phyloP scores from a whole-genome alignment of 148 eudicot genomes.

The Fagopyrum homotropicum region DNA sequence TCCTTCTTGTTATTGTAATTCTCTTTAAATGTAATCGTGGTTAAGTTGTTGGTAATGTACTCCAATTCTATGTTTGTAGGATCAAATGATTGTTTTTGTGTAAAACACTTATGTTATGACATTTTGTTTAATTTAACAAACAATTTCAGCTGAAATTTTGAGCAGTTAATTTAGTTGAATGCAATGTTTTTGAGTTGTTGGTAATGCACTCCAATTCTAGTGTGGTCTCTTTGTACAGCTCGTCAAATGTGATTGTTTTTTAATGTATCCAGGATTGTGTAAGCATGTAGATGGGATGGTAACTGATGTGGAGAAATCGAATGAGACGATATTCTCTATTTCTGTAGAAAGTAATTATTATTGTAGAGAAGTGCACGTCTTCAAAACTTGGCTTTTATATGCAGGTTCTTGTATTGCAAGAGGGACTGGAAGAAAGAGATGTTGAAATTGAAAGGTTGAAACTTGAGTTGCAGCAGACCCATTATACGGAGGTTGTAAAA shows the following conservation, averaged over 20 bases:
- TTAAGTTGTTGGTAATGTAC: no score
- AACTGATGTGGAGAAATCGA: slow-evolving; percentile 79
- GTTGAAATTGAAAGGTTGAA: slow-evolving; percentile 58
- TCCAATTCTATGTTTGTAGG: no score
- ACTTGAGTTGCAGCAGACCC: slow-evolving; percentile 37
- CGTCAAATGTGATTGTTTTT: neutral
- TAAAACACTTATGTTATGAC: no score
- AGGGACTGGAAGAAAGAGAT: slow-evolving; percentile 60
- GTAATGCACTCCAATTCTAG: no score
- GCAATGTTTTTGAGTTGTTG: no score
- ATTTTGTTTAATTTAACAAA: no score
- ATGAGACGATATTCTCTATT: slow-evolving; percentile 50
- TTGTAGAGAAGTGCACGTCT: neutral
- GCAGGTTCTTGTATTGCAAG: slow-evolving; percentile 75
- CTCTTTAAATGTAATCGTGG: no score
- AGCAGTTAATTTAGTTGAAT: no score
- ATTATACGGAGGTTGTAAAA: slow-evolving; percentile 27
- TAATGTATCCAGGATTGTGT: slow-evolving; percentile 46
- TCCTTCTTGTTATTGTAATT: no score
- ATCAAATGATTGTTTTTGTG: no score
- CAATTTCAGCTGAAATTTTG: no score
- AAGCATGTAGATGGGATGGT: slow-evolving; percentile 72
- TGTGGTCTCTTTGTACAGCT: neutral
- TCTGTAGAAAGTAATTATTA: neutral
- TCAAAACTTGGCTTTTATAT: neutral